Conservation (phyloP, 169 alveolate genomes). For the Cryptosporidium felis region DNA sequence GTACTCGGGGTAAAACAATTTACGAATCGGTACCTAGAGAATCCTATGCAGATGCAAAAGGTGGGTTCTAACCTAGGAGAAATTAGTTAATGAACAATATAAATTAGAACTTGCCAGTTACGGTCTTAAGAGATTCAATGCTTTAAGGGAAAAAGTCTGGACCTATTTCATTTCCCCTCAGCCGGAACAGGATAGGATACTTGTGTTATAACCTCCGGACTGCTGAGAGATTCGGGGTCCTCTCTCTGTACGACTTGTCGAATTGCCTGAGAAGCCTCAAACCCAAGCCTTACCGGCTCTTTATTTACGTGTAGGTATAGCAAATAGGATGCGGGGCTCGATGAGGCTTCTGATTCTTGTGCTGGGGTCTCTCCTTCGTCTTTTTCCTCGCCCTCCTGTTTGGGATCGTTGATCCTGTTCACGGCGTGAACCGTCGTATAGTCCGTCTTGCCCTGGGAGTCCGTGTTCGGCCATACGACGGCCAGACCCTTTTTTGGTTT, state of each 20-base stretch:
- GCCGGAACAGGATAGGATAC: conserved; percentile 32
- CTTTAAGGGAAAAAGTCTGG: too few relatives aligned
- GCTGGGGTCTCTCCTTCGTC: background rate
- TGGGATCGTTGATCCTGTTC: background rate
- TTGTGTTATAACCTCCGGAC: conserved; percentile 21
- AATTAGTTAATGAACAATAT: too few relatives aligned
- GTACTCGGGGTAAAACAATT: background rate
- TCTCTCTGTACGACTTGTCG: conserved; percentile 39
- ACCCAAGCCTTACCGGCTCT: conserved; percentile 33
- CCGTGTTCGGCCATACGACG: conserved; percentile 62
- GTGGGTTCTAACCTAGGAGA: too few relatives aligned
- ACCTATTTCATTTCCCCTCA: too few relatives aligned
- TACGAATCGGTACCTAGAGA: conserved; percentile 39
- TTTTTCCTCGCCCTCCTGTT: background rate
- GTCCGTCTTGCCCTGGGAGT: conserved; percentile 35
- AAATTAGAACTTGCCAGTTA: too few relatives aligned
- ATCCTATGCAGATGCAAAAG: conserved; percentile 63
- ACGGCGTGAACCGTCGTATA: conserved; percentile 64
- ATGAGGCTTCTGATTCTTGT: background rate
- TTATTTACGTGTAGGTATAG: conserved; percentile 55
- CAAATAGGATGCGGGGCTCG: background rate
- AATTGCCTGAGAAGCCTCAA: conserved; percentile 50
- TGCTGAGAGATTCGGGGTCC: background rate
- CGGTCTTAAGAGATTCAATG: too few relatives aligned
- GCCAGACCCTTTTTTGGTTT: conserved; percentile 69